Conservation (phyloP, 2,329 filamentous ascomycete genomes). For the Talaromyces sp. region DNA sequence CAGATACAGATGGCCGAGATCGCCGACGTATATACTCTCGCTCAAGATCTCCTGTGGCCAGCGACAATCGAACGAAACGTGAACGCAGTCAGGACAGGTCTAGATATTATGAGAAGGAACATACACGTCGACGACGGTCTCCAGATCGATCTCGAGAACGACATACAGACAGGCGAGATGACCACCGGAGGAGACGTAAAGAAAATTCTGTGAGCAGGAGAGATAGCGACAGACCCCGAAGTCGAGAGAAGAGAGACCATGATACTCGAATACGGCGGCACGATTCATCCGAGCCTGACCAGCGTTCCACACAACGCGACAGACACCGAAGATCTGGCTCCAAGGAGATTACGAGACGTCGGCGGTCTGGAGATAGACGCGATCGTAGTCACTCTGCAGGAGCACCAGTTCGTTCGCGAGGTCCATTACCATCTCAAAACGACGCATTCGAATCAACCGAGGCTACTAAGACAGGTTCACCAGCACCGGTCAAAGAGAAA, state of each 20-base stretch:
- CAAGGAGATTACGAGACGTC: constrained; percentile 17
- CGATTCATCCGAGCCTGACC: constrained; percentile 11
- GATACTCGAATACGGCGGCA: constrained; percentile 13
- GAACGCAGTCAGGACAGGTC: constrained; percentile 21
- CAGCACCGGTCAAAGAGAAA: constrained; percentile 61
- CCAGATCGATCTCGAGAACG: constrained; percentile 26
- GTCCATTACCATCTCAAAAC: constrained; percentile 46
- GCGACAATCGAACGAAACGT: constrained; percentile 21
- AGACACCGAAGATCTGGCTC: constrained; percentile 21
- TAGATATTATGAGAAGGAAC: constrained; percentile 4
- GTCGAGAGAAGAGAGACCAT: constrained; percentile 12
- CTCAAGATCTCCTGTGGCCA: neutral
- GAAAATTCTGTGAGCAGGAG: constrained; percentile 28
- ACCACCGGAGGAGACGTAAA: constrained; percentile 24
- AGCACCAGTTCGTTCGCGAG: constrained; percentile 32
- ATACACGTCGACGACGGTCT: constrained; percentile 13
- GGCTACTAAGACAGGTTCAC: constrained; percentile 27
- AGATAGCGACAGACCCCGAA: constrained; percentile 27
- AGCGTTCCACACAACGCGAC: neutral
- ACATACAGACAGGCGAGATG: constrained; percentile 23
- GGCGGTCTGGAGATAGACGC: constrained; percentile 27
- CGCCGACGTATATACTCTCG: constrained; percentile 22
- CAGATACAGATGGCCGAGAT: constrained; percentile 19
- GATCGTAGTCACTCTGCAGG: constrained; percentile 28
- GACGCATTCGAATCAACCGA: constrained; percentile 43